Percentiles rank a stretch among this genome's conserved stretches.
These are phyloP conservation scores for Vigna mungo DNA, from an alignment of 306 rosid species.

Conservation along the genomic window DNA sequence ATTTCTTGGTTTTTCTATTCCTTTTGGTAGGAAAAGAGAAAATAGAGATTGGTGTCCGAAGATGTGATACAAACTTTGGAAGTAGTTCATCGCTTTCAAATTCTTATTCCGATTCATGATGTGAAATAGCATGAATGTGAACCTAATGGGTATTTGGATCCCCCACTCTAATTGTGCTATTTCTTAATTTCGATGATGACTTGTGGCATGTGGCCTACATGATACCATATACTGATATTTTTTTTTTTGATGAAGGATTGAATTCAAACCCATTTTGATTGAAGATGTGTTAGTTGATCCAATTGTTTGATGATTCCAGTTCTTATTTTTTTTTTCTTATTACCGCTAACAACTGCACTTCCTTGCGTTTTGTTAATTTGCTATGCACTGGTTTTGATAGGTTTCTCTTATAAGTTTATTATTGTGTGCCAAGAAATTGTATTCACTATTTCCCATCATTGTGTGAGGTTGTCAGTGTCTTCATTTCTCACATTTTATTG, in stretches of 20 bases:
- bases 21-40: not conserved
- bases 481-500: not conserved
- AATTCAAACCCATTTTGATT: not conserved
- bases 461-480: not conserved
- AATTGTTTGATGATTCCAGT: slow-evolving; percentile 18
- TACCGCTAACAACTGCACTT: slow-evolving; percentile 4
- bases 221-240: not conserved
- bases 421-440: slow-evolving; percentile 28
- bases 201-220: slow-evolving; percentile 4
- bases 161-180: not conserved
- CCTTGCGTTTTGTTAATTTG: slow-evolving; percentile 7
- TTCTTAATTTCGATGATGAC: slow-evolving; percentile 15
- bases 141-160: slow-evolving; percentile 19
- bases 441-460: slow-evolving; percentile 9
- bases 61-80: not conserved
- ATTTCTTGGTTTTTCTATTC: slow-evolving; percentile 1
- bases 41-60: not conserved
- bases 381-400: slow-evolving; percentile 3
- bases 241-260: not conserved
- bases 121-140: not conserved
- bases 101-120: not conserved
- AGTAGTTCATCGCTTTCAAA: slow-evolving; percentile 3
- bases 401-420: not conserved
- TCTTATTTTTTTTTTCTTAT: not conserved
- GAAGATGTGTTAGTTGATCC: not conserved